Evolutionary conservation across 2,329 filamentous ascomycete species (phyloP).

Genomic region (Conoideocrella luteorostrata): DNA sequence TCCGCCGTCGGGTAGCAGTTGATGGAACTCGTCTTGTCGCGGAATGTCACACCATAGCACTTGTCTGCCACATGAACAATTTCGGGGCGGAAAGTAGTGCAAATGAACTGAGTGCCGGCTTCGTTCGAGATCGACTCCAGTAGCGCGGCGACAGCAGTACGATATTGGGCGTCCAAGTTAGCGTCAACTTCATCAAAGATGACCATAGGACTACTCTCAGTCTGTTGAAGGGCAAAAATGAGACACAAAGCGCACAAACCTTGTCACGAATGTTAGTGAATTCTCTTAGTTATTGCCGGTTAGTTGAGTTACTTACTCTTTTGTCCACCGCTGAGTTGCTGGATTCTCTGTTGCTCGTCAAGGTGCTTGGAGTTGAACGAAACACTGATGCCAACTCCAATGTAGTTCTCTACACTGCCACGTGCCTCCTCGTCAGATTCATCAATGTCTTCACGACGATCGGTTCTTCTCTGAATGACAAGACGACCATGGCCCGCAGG

Average conservation of each 20-base stretch:
- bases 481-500: conserved; percentile 87
- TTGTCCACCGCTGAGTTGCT: conserved; percentile 93
- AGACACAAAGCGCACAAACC: conserved; percentile 93
- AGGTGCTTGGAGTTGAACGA: conserved; percentile 95
- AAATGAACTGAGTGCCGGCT: conserved; percentile 78
- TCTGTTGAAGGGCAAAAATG: conserved; percentile 97
- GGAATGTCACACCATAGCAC: conserved; percentile 93
- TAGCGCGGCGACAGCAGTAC: conserved; percentile 88
- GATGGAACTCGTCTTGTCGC: conserved; percentile 90
- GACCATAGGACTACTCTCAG: conserved; percentile 95
- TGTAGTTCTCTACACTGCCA: conserved; percentile 85
- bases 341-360: conserved; percentile 95
- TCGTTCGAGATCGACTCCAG: conserved; percentile 69
- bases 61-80: conserved; percentile 94
- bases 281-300: too few species aligned
- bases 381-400: conserved; percentile 90
- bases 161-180: conserved; percentile 96
- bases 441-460: conserved; percentile 53
- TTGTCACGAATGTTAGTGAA: too few species aligned
- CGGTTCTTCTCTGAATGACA: conserved; percentile 85
- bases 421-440: conserved; percentile 66
- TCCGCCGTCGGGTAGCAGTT: conserved; percentile 83
- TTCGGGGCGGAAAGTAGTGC: conserved; percentile 96
- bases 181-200: conserved; percentile 99
- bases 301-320: conserved; percentile 88